These are phyloP conservation scores for Ceratocystis huliohia DNA, from an alignment of 2,329 filamentous ascomycete genomes.

Conservation along the genomic window DNA sequence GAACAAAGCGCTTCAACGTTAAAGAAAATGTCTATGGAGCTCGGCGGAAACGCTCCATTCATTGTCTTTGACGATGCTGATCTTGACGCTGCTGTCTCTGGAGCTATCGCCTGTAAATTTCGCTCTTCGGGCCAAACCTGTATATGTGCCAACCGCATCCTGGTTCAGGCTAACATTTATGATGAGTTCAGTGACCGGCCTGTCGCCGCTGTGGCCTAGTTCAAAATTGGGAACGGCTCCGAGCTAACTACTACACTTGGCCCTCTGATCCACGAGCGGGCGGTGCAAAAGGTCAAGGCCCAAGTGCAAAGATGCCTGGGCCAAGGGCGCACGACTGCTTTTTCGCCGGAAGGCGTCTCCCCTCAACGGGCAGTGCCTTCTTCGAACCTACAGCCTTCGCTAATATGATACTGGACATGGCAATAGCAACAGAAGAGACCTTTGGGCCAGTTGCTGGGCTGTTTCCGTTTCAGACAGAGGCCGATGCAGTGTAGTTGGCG, in stretches of 20 bases:
- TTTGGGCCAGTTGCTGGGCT: conserved; percentile 88
- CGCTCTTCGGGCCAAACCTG: conserved; percentile 91
- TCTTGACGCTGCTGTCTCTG: conserved; percentile 68
- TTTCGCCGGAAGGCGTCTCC: conserved; percentile 60
- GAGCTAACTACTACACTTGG: conserved; percentile 61
- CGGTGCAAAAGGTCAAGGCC: conserved; percentile 62
- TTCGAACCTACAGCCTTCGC: conserved; percentile 81
- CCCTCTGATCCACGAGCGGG: conserved; percentile 73
- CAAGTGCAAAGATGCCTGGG: conserved; percentile 66
- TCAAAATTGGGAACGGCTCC: conserved; percentile 67
- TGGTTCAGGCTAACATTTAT: conserved; percentile 66
- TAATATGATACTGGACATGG: conserved; percentile 77
- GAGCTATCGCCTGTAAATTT: conserved; percentile 81
- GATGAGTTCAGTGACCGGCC: conserved; percentile 59
- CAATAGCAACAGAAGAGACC: conserved; percentile 74
- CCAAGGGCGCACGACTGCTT: conserved; percentile 63
- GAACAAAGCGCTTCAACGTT: conserved; percentile 73
- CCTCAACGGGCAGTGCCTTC: conserved; percentile 71
- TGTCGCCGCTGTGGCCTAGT: conserved; percentile 56
- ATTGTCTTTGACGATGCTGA: conserved; percentile 96
- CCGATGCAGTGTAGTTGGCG: conserved; percentile 72
- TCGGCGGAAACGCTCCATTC: conserved; percentile 89
- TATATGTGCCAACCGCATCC: conserved; percentile 76
- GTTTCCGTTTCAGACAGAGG: conserved; percentile 79
- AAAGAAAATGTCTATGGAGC: conserved; percentile 75